Base-by-base conservation (phyloP, 495 filamentous ascomycete species). In the Sabuloglossum arenarium region DNA sequence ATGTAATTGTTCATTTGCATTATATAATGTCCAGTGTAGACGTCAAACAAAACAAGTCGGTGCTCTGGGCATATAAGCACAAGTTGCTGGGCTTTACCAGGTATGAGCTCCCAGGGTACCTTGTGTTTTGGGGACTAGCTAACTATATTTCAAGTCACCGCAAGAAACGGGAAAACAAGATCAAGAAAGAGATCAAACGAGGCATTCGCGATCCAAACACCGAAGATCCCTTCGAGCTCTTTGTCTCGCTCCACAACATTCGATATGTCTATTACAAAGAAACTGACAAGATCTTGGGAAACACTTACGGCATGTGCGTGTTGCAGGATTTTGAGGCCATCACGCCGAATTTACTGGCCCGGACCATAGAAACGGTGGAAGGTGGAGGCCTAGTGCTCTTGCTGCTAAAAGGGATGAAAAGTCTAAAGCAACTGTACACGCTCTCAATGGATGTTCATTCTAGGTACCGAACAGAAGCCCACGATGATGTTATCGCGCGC, bases 241-340 rank as follows among this genome's bases (percentile, higher is more conserved):
- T 99, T 71, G 83, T 99, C 65, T 88, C 86, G 21, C 79, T 95
- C 56, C 85, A 95, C 68, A 88, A 95, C 65, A 94, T 99, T 62
- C 86, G 93, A 61, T 99, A 97, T 78, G 86, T 90, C 39, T 99
- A 94, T 75, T 99, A 99, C 74, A 99, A 99, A 70, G 93, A 99
- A 70, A 97, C 93, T n/a, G 93, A 99, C 59, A 95, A 94, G 73
- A 97, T 99, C 65, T 69, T 99, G 39, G 93, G 93, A 61, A 95
- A 97, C 68, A 99, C 93, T 30, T 99, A 90, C 66, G 91, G 93
- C 60, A 97, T 97, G 85, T 94, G 88, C 66, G 91, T 97, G 59
- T 71, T 99, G 56, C 93, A 99, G 65, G 93, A 99, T 59, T 99
- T 99, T 62, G 93, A 99, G 65, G 93, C 88, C 27, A 81, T 99